These are phyloP conservation scores for Colletotrichum sp. DNA, from an alignment of 2,329 filamentous ascomycete genomes.

Conservation along the genomic window DNA sequence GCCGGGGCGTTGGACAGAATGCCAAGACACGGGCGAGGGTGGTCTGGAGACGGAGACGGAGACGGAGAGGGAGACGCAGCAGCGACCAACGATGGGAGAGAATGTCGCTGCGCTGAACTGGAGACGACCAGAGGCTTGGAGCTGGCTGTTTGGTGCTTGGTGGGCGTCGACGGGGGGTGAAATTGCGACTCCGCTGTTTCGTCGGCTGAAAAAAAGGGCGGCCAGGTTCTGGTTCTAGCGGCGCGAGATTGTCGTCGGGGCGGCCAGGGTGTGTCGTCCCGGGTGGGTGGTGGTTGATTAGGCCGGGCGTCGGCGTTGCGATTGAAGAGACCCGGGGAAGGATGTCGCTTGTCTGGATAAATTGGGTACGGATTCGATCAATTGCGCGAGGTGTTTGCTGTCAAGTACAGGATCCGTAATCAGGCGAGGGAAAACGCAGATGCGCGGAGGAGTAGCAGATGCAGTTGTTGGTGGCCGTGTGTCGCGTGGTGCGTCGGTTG, in stretches of 20 bases:
- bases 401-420: not conserved
- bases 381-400: not conserved
- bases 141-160: not conserved
- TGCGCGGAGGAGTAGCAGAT: not conserved
- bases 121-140: not conserved
- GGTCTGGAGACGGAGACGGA: not conserved
- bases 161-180: conserved; percentile 6
- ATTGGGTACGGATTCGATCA: not conserved
- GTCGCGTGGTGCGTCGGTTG: not conserved
- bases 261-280: conserved; percentile 11
- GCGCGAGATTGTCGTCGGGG: conserved; percentile 14
- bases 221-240: conserved; percentile 6
- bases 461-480: not conserved
- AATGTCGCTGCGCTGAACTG: not conserved
- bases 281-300: not conserved
- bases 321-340: not conserved
- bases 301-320: not conserved
- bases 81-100: not conserved
- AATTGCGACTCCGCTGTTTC: conserved; percentile 23
- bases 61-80: not conserved
- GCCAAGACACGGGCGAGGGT: conserved; percentile 11
- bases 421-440: not conserved
- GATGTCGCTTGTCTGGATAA: not conserved
- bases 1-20: conserved; percentile 9
- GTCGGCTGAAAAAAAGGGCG: conserved; percentile 13